Percentiles rank a stretch among this genome's conserved stretches.
phyloP scores from a whole-genome alignment of 148 eudicot species.

The Amaranthus hypochondriacus region DNA sequence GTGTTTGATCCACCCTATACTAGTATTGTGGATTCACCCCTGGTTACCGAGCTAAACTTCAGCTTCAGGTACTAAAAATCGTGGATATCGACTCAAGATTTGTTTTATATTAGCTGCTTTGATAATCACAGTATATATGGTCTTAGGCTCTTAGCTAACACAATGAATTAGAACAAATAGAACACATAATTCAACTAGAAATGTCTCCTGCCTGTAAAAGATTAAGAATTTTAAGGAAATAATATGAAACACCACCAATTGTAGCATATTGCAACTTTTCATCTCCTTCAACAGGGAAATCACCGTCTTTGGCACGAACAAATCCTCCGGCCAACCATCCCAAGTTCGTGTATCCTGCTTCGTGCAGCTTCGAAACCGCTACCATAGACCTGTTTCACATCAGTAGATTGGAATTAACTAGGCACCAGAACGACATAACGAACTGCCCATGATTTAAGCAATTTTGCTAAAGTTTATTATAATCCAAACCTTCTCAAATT shows the following conservation, averaged over 20 bases:
- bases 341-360: constrained; percentile 67
- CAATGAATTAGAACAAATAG: background rate
- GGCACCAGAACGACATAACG: no score
- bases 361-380: constrained; percentile 63
- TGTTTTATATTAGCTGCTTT: background rate
- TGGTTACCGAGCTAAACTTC: background rate
- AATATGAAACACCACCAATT: constrained; percentile 74
- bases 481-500: no score
- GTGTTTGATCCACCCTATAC: no score
- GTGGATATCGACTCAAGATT: background rate
- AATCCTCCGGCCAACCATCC: constrained; percentile 94
- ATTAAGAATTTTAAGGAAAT: constrained; percentile 55
- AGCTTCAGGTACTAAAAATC: background rate
- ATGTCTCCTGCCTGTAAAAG: constrained; percentile 49
- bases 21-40: no score
- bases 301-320: constrained; percentile 50
- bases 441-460: no score
- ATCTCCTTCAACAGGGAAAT: constrained; percentile 68
- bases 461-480: no score
- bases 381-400: constrained; percentile 55
- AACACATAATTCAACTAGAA: constrained; percentile 6
- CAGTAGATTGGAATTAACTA: no score
- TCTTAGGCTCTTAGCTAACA: background rate
- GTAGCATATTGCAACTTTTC: constrained; percentile 88
- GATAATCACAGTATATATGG: background rate